Percentiles rank a stretch among this genome's conserved stretches.
Evolutionary conservation across 2,329 filamentous ascomycete species (phyloP).

Genomic region (Aureobasidium zeae): DNA sequence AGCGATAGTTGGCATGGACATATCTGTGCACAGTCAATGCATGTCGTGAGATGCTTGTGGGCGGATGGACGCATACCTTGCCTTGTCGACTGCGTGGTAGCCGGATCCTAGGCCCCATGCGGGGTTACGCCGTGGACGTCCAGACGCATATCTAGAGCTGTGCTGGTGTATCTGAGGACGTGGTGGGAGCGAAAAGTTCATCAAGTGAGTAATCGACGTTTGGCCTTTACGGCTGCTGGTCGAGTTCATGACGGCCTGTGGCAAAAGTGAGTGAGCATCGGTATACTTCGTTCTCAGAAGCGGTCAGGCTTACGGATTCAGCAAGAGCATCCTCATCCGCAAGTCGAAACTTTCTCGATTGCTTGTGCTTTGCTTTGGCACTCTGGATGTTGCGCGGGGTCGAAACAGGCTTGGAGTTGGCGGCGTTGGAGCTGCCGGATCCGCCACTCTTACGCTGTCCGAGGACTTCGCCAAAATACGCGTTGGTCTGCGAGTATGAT

Average conservation of each 20-base stretch:
- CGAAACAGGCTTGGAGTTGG: constrained; percentile 31
- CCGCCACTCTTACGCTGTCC: constrained; percentile 36
- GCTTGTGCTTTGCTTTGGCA: constrained; percentile 73
- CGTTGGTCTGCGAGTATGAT: constrained; percentile 35
- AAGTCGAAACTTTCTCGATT: constrained; percentile 62
- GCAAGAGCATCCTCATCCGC: constrained; percentile 81
- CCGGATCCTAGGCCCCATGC: constrained; percentile 82
- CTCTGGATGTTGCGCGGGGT: constrained; percentile 66
- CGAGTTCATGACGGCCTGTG: constrained; percentile 52
- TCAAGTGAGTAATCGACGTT: constrained; percentile 91
- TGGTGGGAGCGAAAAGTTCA: constrained; percentile 79
- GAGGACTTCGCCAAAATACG: constrained; percentile 36
- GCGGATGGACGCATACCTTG: constrained; percentile 50
- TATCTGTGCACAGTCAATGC: constrained; percentile 44
- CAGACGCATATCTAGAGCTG: constrained; percentile 9
- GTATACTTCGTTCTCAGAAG: constrained; percentile 19
- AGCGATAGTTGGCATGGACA: constrained; percentile 94
- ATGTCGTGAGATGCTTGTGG: too few relatives aligned
- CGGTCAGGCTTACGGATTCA: constrained; percentile 53
- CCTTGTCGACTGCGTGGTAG: constrained; percentile 84
- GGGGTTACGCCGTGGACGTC: constrained; percentile 52
- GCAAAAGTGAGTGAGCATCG: constrained; percentile 9
- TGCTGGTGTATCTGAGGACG: constrained; percentile 54
- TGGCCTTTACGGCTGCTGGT: constrained; percentile 73
- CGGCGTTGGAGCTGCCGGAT: constrained; percentile 31